phyloP scores from a whole-genome alignment of 495 filamentous ascomycete genomes.

The Daldinia decipiens region DNA sequence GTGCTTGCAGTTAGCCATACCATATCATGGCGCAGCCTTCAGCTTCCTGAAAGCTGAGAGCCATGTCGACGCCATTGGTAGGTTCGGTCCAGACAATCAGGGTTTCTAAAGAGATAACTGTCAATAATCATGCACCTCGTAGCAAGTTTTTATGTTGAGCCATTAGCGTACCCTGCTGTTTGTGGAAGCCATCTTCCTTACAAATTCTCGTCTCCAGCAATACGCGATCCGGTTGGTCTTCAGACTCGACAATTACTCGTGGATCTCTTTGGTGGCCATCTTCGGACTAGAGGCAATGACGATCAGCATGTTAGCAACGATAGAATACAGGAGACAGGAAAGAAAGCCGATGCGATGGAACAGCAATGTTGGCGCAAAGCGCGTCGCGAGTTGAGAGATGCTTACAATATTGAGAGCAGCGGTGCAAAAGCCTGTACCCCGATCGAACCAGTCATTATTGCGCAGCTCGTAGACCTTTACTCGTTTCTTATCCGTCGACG shows the following conservation, averaged over 20 bases:
- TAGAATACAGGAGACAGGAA: slow-evolving; percentile 2
- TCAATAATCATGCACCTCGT: slow-evolving; percentile 41
- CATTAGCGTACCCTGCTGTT: slow-evolving; percentile 84
- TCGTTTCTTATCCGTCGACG: slow-evolving; percentile 89
- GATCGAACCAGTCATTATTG: slow-evolving; percentile 99
- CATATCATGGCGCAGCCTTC: slow-evolving; percentile 94
- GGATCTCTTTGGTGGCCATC: slow-evolving; percentile 71
- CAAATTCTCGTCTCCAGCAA: slow-evolving; percentile 89
- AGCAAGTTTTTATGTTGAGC: slow-evolving; percentile 8
- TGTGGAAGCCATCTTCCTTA: slow-evolving; percentile 97
- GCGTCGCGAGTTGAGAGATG: slow-evolving; percentile 25
- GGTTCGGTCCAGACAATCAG: slow-evolving; percentile 97
- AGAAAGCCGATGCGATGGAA: slow-evolving; percentile 20
- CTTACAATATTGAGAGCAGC: slow-evolving; percentile 82
- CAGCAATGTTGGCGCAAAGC: slow-evolving; percentile 12
- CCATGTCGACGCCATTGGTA: slow-evolving; percentile 88
- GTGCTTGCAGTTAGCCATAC: slow-evolving; percentile 58
- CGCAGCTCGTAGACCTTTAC: slow-evolving; percentile 99
- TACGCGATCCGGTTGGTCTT: slow-evolving; percentile 84
- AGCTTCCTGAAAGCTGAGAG: slow-evolving; percentile 96
- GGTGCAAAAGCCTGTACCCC: slow-evolving; percentile 94
- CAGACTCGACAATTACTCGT: slow-evolving; percentile 89
- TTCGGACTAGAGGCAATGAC: slow-evolving; percentile 47
- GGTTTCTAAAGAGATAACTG: slow-evolving; percentile 70
- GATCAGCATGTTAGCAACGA: slow-evolving; percentile 30